Evolutionary conservation across 2,329 filamentous ascomycete genomes (phyloP).

Genomic region (Pseudocercospora cruenta): DNA sequence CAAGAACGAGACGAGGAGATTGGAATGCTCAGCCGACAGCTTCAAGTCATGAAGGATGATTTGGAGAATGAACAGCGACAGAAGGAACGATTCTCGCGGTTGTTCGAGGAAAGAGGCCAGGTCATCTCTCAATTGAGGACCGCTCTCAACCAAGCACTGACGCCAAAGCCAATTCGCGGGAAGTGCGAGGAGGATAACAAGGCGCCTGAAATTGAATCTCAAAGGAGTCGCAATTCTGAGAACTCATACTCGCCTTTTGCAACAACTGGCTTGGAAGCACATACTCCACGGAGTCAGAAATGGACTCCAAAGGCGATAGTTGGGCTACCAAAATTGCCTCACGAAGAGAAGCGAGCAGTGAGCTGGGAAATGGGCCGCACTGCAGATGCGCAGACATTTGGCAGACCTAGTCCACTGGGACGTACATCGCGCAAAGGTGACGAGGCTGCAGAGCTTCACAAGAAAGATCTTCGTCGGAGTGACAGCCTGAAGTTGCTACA

Average conservation of each 20-base stretch:
- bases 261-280: constrained; percentile 9
- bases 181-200: background rate
- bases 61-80: constrained; percentile 21
- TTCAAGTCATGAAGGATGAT: constrained; percentile 24
- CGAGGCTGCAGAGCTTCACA: background rate
- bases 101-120: constrained; percentile 27
- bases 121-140: constrained; percentile 20
- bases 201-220: background rate
- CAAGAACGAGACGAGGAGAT: constrained; percentile 30
- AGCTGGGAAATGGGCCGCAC: constrained; percentile 14
- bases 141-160: constrained; percentile 20
- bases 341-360: constrained; percentile 20
- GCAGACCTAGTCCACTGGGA: constrained; percentile 8
- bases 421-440: background rate
- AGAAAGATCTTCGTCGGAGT: constrained; percentile 15
- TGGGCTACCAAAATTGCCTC: constrained; percentile 16
- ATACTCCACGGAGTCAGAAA: constrained; percentile 2
- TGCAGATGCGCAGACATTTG: constrained; percentile 15
- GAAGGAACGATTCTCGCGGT: constrained; percentile 16
- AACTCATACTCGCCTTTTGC: constrained; percentile 21
- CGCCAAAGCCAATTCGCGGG: constrained; percentile 1
- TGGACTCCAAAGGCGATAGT: constrained; percentile 24
- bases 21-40: constrained; percentile 21
- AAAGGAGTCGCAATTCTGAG: background rate
- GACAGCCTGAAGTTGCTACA: constrained; percentile 20